Conservation (phyloP, 768 basidiomycete species). For the Sarcodon aspratus region DNA sequence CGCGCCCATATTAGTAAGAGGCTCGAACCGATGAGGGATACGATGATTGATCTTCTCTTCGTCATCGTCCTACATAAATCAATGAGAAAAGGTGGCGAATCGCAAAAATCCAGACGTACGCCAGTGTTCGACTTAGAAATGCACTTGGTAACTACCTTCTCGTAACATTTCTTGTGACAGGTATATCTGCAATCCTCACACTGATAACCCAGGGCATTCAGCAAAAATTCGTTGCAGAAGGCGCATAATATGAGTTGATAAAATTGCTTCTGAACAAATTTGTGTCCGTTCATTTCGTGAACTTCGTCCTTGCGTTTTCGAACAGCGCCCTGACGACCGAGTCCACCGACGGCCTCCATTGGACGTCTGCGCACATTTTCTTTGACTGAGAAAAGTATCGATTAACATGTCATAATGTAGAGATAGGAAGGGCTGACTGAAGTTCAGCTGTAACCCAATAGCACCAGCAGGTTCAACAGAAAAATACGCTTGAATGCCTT, state of each 20-base stretch:
- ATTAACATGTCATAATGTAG: slow-evolving; percentile 3
- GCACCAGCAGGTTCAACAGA: slow-evolving; percentile 97
- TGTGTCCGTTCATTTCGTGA: slow-evolving; percentile 99
- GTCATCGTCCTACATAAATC: slow-evolving; percentile 65
- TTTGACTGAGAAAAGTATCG: slow-evolving; percentile 54
- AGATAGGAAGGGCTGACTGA: slow-evolving; percentile 49
- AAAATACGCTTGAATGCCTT: slow-evolving; percentile 96
- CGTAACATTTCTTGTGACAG: slow-evolving; percentile 98
- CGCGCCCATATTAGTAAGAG: slow-evolving; percentile 91
- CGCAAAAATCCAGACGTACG: slow-evolving; percentile 35
- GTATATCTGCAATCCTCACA: slow-evolving; percentile 99
- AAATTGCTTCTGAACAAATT: slow-evolving; percentile 95
- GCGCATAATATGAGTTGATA: slow-evolving; percentile 98
- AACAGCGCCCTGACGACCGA: slow-evolving; percentile 96
- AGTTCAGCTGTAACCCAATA: slow-evolving; percentile 77
- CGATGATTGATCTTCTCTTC: slow-evolving; percentile 99
- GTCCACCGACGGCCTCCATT: slow-evolving; percentile 80
- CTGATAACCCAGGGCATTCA: slow-evolving; percentile 96
- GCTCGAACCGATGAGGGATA: slow-evolving; percentile 96
- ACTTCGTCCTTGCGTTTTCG: slow-evolving; percentile 97
- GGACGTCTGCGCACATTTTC: slow-evolving; percentile 95
- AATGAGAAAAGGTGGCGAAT: background rate
- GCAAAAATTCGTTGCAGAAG: slow-evolving; percentile 93
- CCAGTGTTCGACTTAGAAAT: slow-evolving; percentile 95
- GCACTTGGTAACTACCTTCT: slow-evolving; percentile 98